Evolutionary conservation across 345 rosid species (phyloP).

Genomic region (Moringa oleifera): DNA sequence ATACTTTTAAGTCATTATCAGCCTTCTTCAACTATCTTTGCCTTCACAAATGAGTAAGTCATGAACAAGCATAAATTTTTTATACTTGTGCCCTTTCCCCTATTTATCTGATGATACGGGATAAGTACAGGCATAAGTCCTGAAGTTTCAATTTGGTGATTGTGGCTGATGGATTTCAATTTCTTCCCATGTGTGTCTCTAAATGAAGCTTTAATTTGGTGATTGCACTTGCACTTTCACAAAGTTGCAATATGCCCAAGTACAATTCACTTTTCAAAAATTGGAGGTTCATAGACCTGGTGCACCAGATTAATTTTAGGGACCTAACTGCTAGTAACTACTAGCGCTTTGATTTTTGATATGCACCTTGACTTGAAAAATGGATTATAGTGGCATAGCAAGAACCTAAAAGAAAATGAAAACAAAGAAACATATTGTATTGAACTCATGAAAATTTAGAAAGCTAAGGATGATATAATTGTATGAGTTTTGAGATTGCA

Average conservation of each 20-base stretch:
- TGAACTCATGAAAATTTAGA: background rate
- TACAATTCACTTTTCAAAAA: no score
- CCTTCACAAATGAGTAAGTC: constrained; percentile 92
- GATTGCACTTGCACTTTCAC: no score
- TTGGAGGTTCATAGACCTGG: no score
- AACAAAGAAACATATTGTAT: background rate
- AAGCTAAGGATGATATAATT: no score
- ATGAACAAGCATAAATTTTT: background rate
- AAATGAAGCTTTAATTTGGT: no score
- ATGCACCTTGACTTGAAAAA: background rate
- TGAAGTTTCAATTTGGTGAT: no score
- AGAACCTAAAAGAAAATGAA: background rate
- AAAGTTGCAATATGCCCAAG: no score
- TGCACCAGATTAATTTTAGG: no score
- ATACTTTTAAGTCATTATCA: constrained; percentile 76
- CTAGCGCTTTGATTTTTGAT: background rate
- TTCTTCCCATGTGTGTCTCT: no score
- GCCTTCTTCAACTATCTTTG: constrained; percentile 80
- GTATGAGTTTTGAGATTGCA: background rate
- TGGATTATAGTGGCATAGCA: background rate
- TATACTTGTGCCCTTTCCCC: background rate
- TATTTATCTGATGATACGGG: background rate
- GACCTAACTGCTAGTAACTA: no score
- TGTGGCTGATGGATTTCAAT: no score
- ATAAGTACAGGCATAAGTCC: no score